Evolutionary conservation across 2,329 filamentous ascomycete species (phyloP).

Genomic region (Ascomycota sp.): DNA sequence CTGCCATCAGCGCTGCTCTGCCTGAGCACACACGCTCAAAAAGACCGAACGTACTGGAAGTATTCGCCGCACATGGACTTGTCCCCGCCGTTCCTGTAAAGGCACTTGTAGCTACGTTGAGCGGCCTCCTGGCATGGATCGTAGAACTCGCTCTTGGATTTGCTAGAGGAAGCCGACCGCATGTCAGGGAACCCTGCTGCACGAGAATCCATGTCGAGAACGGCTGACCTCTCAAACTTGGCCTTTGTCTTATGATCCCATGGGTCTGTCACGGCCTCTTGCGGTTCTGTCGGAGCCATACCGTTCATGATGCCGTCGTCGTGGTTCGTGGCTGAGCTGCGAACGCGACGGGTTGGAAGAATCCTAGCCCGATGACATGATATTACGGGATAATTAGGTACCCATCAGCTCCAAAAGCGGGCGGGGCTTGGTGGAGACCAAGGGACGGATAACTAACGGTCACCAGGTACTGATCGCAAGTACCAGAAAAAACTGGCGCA

Average conservation of each 20-base stretch:
- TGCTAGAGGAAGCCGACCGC: constrained; percentile 30
- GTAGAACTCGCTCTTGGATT: constrained; percentile 70
- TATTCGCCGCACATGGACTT: constrained; percentile 81
- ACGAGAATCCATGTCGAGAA: neutral
- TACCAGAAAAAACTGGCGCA: no score
- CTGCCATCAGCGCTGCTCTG: constrained; percentile 1
- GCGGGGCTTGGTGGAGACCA: no score
- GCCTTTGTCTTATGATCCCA: constrained; percentile 37
- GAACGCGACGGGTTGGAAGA: no score
- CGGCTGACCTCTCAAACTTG: constrained; percentile 41
- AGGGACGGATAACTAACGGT: no score
- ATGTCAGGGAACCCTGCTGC: neutral
- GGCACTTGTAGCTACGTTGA: constrained; percentile 59
- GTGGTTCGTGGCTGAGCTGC: no score
- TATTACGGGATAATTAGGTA: no score
- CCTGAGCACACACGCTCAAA: constrained; percentile 2
- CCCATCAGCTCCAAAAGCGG: no score
- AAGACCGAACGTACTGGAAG: constrained; percentile 50
- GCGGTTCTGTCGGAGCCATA: constrained; percentile 1
- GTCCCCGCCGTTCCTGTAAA: constrained; percentile 74
- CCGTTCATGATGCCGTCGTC: no score
- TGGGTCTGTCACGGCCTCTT: constrained; percentile 13
- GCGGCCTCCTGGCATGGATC: constrained; percentile 93
- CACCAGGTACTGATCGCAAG: no score
- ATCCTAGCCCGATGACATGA: no score